Conservation (phyloP, 148 eudicot genomes). For the Camellia granthamiana region DNA sequence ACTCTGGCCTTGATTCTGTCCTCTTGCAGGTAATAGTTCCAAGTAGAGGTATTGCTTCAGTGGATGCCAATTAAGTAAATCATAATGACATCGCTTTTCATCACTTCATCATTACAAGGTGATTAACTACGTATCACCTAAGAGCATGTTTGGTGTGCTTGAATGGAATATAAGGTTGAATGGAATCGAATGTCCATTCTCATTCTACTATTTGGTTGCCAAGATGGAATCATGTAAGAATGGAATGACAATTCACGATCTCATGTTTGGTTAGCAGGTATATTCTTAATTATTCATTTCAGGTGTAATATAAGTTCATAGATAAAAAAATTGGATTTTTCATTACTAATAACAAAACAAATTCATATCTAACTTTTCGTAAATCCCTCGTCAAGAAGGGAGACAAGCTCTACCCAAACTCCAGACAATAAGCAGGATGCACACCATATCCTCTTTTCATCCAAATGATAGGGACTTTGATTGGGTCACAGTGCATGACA, state of each 20-base stretch:
- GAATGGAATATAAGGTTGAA: too few species aligned
- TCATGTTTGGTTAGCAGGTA: not conserved
- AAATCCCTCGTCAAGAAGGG: not conserved
- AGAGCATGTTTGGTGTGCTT: too few species aligned
- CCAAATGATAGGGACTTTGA: not conserved
- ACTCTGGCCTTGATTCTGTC: not conserved
- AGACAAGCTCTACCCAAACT: not conserved
- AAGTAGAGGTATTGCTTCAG: not conserved
- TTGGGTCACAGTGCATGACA: slow-evolving; percentile 4
- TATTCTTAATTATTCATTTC: not conserved
- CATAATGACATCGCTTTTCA: not conserved
- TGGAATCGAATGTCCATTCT: too few species aligned
- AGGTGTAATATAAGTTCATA: not conserved
- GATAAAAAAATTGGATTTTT: not conserved
- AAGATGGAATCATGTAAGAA: too few species aligned
- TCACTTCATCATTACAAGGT: not conserved
- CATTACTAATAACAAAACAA: not conserved
- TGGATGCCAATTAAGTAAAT: slow-evolving; percentile 1
- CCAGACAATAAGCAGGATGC: slow-evolving; percentile 1
- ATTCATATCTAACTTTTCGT: not conserved
- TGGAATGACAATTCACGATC: not conserved
- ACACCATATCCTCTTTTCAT: not conserved
- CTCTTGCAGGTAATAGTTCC: not conserved
- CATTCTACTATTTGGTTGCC: too few species aligned
- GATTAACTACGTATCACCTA: not conserved